These are phyloP conservation scores for Hibiscus trionum DNA, from an alignment of 345 rosid species.

Conservation along the genomic window DNA sequence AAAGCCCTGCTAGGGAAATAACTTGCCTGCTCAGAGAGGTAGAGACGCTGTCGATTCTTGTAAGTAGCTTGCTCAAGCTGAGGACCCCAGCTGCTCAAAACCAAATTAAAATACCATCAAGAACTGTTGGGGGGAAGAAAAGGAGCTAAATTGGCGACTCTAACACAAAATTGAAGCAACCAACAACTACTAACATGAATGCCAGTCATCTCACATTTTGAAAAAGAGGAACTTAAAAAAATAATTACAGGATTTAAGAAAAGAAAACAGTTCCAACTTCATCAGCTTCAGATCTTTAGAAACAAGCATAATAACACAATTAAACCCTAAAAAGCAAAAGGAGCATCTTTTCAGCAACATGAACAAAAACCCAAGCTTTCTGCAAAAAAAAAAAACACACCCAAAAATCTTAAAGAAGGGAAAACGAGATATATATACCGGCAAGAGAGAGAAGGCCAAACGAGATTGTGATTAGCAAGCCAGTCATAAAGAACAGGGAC, in stretches of 20 bases:
- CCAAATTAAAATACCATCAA: slow-evolving; percentile 10
- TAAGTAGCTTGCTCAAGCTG: slow-evolving; percentile 77
- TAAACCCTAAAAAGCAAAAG: background rate
- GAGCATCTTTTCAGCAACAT: background rate
- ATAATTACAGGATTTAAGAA: background rate
- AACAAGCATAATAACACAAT: background rate
- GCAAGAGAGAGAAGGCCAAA: slow-evolving; percentile 99
- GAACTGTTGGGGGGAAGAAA: background rate
- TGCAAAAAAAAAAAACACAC: background rate
- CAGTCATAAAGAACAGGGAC: too few species aligned
- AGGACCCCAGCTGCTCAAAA: slow-evolving; percentile 67
- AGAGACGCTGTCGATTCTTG: slow-evolving; percentile 82
- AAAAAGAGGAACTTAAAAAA: too few species aligned
- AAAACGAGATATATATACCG: slow-evolving; percentile 29
- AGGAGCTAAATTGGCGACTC: background rate
- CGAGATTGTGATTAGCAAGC: slow-evolving; percentile 60
- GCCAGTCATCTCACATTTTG: too few species aligned
- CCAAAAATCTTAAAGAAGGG: slow-evolving; percentile 10
- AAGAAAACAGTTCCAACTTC: background rate
- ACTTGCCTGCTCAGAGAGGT: slow-evolving; percentile 72
- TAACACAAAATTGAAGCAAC: background rate
- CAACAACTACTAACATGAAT: too few species aligned
- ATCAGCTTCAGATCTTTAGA: slow-evolving; percentile 1
- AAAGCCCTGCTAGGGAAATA: background rate
- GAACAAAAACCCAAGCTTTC: background rate